Evolutionary conservation across 1,284 basidiomycete genomes (phyloP).

Genomic region (Phaffia rhodozyma): DNA sequence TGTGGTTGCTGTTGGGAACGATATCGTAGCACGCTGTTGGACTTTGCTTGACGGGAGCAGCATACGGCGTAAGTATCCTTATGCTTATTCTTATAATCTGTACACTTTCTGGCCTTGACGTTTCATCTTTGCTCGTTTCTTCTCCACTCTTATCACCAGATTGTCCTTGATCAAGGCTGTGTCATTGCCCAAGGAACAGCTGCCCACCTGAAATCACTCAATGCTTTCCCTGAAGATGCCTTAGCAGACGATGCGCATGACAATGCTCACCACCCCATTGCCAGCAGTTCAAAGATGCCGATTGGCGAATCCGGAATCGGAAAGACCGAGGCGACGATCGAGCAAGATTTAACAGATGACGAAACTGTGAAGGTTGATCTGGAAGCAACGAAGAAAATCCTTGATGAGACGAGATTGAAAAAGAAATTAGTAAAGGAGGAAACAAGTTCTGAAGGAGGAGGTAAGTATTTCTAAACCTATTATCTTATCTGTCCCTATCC

Average conservation of each 20-base stretch:
- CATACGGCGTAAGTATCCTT: conserved; percentile 31
- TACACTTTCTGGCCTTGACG: not conserved
- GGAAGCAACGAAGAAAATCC: conserved; percentile 35
- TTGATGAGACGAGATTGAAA: conserved; percentile 30
- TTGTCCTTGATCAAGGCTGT: conserved; percentile 31
- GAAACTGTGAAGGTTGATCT: conserved; percentile 40
- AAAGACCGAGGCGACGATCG: conserved; percentile 28
- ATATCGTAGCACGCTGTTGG: conserved; percentile 36
- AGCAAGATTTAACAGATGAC: conserved; percentile 9
- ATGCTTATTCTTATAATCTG: not conserved
- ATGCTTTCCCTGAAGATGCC: conserved; percentile 22
- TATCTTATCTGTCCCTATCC: too few relatives aligned
- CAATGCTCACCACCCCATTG: not conserved
- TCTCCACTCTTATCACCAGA: conserved; percentile 13
- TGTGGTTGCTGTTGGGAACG: too few relatives aligned
- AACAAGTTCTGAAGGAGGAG: conserved; percentile 25
- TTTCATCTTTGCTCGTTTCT: too few relatives aligned
- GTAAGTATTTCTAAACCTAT: too few relatives aligned
- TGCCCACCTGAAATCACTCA: conserved; percentile 23
- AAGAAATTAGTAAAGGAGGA: conserved; percentile 34
- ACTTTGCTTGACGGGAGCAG: conserved; percentile 39
- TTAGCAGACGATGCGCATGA: conserved; percentile 11
- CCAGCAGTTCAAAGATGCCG: not conserved
- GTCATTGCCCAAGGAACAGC: conserved; percentile 31
- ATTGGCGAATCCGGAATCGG: conserved; percentile 19